phyloP scores from a whole-genome alignment of 2,329 filamentous ascomycete genomes.

The Pseudogymnoascus sp. region DNA sequence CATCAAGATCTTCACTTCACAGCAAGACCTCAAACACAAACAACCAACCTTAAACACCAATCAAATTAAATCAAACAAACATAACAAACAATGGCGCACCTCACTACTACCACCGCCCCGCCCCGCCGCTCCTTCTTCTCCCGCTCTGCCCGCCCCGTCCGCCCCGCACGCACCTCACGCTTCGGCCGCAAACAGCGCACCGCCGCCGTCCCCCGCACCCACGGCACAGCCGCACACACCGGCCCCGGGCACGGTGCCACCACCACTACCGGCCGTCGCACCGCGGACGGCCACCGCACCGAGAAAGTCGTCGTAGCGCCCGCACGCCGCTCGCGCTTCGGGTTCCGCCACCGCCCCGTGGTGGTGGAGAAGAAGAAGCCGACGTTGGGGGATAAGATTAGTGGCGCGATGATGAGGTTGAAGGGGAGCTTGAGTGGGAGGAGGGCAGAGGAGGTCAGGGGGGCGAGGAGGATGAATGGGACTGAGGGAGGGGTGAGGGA shows the following conservation, averaged over 20 bases:
- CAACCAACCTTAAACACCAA: background rate
- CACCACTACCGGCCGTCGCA: background rate
- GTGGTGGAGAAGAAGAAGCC: conserved; percentile 61
- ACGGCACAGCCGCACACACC: background rate
- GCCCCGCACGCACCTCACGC: background rate
- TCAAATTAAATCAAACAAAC: background rate
- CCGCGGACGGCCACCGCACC: background rate
- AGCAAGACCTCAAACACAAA: background rate
- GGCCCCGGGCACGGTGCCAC: background rate
- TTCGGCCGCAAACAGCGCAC: background rate
- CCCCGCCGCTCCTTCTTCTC: conserved; percentile 3
- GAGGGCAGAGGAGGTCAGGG: conserved; percentile 57
- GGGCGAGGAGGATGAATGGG: conserved; percentile 64
- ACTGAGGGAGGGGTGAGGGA: conserved; percentile 57
- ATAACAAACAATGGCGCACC: conserved; percentile 3
- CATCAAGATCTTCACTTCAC: background rate
- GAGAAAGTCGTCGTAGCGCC: background rate
- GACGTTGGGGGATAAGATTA: conserved; percentile 67
- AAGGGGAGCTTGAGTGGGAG: conserved; percentile 60
- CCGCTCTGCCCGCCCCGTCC: background rate
- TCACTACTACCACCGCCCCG: background rate
- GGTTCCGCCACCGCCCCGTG: conserved; percentile 35
- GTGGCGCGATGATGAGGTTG: conserved; percentile 65
- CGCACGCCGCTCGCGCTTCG: background rate
- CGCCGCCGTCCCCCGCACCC: background rate